Evolutionary conservation across 768 basidiomycete species (phyloP).

Genomic region (Suillus variegatus): DNA sequence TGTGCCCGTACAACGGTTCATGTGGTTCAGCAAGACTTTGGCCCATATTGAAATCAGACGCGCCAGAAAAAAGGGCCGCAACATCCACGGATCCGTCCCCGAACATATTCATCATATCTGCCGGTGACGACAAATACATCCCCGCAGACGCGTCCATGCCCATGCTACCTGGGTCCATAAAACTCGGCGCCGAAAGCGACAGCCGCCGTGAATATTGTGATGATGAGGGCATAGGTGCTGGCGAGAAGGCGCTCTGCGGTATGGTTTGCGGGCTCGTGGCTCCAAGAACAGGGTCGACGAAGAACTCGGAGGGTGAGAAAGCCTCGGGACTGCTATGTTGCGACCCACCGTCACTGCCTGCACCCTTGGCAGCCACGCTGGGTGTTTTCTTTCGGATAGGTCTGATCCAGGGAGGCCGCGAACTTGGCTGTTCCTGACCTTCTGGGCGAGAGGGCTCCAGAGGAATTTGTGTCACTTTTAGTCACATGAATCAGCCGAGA

Average conservation of each 20-base stretch:
- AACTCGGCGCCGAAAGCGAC: constrained; percentile 27
- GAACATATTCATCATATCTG: constrained; percentile 65
- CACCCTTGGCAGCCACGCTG: constrained; percentile 46
- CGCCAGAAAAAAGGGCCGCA: constrained; percentile 29
- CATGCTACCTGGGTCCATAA: constrained; percentile 36
- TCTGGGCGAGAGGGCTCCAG: constrained; percentile 68
- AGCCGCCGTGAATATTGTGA: constrained; percentile 28
- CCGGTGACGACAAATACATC: constrained; percentile 54
- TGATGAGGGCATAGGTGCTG: constrained; percentile 18
- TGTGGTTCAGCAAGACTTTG: constrained; percentile 25
- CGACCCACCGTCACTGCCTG: constrained; percentile 45
- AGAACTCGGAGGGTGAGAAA: constrained; percentile 67
- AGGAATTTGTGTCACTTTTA: constrained; percentile 82
- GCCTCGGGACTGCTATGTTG: constrained; percentile 61
- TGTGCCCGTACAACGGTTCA: constrained; percentile 31
- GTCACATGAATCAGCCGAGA: constrained; percentile 15
- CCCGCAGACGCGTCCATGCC: constrained; percentile 47
- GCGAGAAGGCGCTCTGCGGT: constrained; percentile 21
- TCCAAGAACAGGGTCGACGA: constrained; percentile 43
- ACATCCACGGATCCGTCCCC: constrained; percentile 47
- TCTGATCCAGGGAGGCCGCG: constrained; percentile 84
- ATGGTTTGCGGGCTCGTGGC: constrained; percentile 26
- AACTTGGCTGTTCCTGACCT: constrained; percentile 43
- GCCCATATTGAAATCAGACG: constrained; percentile 31
- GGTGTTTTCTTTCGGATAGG: constrained; percentile 81